A percentile compares a stretch with the other conserved stretches of the same genome.
Evolutionary conservation across 345 rosid genomes (phyloP).

Genomic region (Cardamine occulta): DNA sequence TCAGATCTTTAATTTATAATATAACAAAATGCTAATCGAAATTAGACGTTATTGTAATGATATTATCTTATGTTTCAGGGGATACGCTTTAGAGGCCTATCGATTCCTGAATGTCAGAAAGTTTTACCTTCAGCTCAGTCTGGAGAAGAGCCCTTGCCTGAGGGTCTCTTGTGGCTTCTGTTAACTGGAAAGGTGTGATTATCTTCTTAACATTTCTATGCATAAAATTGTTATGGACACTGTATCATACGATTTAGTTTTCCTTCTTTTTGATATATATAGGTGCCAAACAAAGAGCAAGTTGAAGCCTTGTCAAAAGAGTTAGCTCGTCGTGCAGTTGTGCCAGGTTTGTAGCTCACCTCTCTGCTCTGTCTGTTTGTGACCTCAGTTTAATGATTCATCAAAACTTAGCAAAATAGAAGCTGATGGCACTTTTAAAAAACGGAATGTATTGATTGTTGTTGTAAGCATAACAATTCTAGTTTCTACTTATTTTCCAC

Average conservation of each 20-base stretch:
- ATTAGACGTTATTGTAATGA: background rate
- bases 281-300: conserved; percentile 85
- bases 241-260: background rate
- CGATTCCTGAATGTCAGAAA: conserved; percentile 96
- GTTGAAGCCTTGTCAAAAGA: conserved; percentile 82
- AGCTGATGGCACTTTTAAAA: background rate
- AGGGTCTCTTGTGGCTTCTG: conserved; percentile 97
- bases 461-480: background rate
- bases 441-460: background rate
- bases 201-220: background rate
- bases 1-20: background rate
- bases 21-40: background rate
- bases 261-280: background rate
- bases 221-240: conserved; percentile 4
- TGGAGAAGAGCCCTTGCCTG: conserved; percentile 93
- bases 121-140: conserved; percentile 81
- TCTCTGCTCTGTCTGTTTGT: background rate
- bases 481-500: background rate
- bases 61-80: conserved; percentile 55
- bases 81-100: conserved; percentile 84
- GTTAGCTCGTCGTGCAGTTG: conserved; percentile 69
- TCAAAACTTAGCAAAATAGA: background rate
- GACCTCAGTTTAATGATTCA: background rate
- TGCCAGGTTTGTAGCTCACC: conserved; percentile 68
- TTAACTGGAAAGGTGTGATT: conserved; percentile 84